These are phyloP conservation scores for Aureobasidium mangrovei DNA, from an alignment of 2,329 filamentous ascomycete genomes.

Conservation along the genomic window DNA sequence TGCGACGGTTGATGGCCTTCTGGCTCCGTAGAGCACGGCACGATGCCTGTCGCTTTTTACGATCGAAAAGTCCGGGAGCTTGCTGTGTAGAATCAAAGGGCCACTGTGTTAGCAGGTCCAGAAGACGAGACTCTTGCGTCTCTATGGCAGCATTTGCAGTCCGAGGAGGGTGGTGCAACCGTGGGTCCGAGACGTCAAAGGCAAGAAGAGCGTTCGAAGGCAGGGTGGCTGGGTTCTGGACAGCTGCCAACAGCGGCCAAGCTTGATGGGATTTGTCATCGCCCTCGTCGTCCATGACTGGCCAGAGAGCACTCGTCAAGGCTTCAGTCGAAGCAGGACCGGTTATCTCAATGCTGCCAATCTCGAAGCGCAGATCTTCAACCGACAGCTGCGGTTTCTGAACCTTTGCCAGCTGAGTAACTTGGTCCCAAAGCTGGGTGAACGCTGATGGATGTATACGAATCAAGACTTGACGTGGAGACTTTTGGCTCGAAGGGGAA, in stretches of 20 bases:
- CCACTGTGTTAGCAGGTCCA: conserved; percentile 59
- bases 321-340: conserved; percentile 74
- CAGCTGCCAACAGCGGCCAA: conserved; percentile 47
- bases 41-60: conserved; percentile 55
- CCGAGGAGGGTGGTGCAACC: conserved; percentile 66
- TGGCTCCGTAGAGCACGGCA: conserved; percentile 62
- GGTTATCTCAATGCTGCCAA: conserved; percentile 61
- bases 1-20: conserved; percentile 71
- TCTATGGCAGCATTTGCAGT: conserved; percentile 32
- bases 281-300: conserved; percentile 27
- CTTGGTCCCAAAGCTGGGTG: conserved; percentile 56
- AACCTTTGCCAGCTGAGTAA: conserved; percentile 49
- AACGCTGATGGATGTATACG: conserved; percentile 78
- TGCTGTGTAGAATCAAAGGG: conserved; percentile 47
- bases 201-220: conserved; percentile 61
- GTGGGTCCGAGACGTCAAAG: conserved; percentile 70
- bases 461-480: conserved; percentile 50
- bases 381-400: conserved; percentile 54
- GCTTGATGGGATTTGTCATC: conserved; percentile 29
- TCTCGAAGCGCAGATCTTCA: conserved; percentile 62
- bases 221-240: conserved; percentile 61
- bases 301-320: conserved; percentile 59
- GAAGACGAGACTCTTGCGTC: conserved; percentile 34
- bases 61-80: conserved; percentile 52
- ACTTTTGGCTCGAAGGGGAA: conserved; percentile 23